Evolutionary conservation across 495 filamentous ascomycete genomes (phyloP), one percentile per base, ranked within the genome.

Genomic region (Endocarpon pusillum): DNA sequence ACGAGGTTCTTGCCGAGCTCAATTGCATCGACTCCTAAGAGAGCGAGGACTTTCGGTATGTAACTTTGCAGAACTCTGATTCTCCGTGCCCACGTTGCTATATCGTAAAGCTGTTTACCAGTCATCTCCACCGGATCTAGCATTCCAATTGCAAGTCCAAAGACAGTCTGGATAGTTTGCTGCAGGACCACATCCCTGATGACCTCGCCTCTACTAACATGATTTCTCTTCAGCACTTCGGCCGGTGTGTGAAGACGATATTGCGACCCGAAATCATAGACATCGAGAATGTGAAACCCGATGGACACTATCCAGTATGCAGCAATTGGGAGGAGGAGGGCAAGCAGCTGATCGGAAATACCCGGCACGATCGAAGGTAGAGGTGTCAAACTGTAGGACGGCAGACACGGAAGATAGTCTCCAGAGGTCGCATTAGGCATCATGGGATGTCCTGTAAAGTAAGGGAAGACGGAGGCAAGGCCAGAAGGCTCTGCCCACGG

Each of bases 161-260:
- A 66, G 8, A 66, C 52, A 1, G 78, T 79, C 54, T 94, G 86
- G 20, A 94, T 73, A n/a, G 82, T 45, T 43, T 96, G 87, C 51
- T 96, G 83, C 21, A 93, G 45, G 24, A 94, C 55, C 40, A 94
- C 84, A 64, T 91, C 83, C 45, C 77, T 74, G 15, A 83, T 68
- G 3, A 92, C 83, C 41, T 94, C 75, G 54, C 64, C 77, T 34
- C 80, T 68, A 34, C 76, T 69, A 30, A 82, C 87, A 43, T 78
- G 82, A 55, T 96, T 96, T 38, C 87, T 66, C 53, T 81, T 78
- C 12, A 75, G 50, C 35, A 94, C 67, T 47, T 94, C 87, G 33
- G 79, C 82, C 19, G 87, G 85, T 0, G 87, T 94, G 62, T 94
- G 87, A 27, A 94, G 61, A 33, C 87, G 75, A 58, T 94, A 91